Evolutionary conservation across 2,329 filamentous ascomycete species (phyloP).

Genomic region (Pestalotiopsis sp.): DNA sequence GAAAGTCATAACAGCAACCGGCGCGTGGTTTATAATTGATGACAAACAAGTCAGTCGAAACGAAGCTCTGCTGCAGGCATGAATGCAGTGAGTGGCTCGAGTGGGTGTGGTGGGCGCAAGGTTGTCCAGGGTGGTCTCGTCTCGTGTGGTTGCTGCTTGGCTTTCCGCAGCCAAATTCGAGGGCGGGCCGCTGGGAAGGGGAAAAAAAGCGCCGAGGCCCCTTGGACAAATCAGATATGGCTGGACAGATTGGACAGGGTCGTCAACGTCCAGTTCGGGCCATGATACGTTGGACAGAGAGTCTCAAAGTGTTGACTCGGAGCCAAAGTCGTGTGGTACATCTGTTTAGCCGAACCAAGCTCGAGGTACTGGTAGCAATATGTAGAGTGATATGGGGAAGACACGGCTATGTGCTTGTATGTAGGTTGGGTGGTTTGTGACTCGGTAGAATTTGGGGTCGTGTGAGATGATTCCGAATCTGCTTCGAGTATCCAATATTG

Average conservation of each 20-base stretch:
- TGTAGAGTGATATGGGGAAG: neutral
- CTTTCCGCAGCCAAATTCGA: constrained; percentile 3
- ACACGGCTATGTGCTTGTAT: neutral
- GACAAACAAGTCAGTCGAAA: constrained; percentile 2
- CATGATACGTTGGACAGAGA: neutral
- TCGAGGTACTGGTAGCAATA: neutral
- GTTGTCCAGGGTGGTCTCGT: neutral
- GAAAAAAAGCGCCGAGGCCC: constrained; percentile 3
- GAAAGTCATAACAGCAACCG: neutral
- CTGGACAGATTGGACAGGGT: neutral
- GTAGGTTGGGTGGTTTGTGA: neutral
- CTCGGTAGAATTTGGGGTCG: neutral
- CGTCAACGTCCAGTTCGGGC: neutral
- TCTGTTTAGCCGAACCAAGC: neutral
- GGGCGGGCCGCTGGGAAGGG: constrained; percentile 1
- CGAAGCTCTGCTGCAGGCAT: neutral
- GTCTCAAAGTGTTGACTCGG: neutral
- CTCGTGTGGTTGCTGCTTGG: neutral
- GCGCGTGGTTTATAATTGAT: neutral
- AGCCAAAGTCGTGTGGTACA: neutral
- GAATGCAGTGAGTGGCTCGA: neutral
- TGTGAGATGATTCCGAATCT: neutral
- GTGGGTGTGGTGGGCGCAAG: neutral
- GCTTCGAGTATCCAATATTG: neutral
- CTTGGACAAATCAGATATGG: constrained; percentile 2